Evolutionary conservation across 129 eudicot species (phyloP).

Genomic region (Saussurea involucrata): DNA sequence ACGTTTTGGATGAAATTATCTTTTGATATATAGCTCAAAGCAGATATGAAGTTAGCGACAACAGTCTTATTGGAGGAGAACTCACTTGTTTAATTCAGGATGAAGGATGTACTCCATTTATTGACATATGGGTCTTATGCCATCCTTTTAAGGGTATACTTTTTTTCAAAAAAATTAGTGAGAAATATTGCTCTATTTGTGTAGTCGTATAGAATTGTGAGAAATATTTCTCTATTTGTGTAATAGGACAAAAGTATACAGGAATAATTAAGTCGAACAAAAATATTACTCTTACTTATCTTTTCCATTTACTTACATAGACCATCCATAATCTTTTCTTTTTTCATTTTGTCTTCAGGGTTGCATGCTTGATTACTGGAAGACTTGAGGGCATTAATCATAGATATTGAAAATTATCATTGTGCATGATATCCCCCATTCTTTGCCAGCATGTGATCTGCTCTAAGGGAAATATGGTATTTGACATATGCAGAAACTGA

Average conservation of each 20-base stretch:
- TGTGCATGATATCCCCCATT: not conserved
- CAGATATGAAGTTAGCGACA: not conserved
- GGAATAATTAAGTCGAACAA: not conserved
- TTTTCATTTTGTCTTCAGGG: not conserved
- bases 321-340: not conserved
- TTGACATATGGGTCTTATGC: not conserved
- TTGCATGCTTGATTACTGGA: constrained; percentile 1
- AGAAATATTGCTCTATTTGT: not conserved
- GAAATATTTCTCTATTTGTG: not conserved
- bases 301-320: not conserved
- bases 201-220: not conserved
- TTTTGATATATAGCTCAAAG: not conserved
- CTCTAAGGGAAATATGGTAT: not conserved
- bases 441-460: constrained; percentile 24
- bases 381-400: not conserved
- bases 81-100: not conserved
- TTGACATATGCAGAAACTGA: constrained; percentile 2
- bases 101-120: not conserved
- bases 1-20: not conserved
- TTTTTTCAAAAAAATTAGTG: not conserved
- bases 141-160: not conserved
- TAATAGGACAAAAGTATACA: not conserved
- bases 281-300: not conserved
- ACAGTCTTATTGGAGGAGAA: not conserved
- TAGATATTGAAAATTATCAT: not conserved